Conservation (phyloP, 169 alveolate genomes). For the Babesia ovis region DNA sequence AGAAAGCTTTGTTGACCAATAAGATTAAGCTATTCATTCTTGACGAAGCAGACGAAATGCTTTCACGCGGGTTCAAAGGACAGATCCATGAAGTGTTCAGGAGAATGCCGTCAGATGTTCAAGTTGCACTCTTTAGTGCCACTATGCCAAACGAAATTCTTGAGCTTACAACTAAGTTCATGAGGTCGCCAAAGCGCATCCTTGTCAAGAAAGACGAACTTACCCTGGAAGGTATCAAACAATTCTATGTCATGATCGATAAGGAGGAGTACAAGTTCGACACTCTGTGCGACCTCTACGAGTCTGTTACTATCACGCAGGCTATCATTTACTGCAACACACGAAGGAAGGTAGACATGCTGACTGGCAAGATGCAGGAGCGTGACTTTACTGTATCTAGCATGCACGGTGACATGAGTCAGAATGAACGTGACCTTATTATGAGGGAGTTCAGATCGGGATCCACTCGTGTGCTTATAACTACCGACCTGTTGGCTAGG, state of each 20-base stretch:
- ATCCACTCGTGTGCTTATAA: conserved; percentile 95
- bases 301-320: conserved; percentile 95
- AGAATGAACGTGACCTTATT: conserved; percentile 94
- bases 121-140: conserved; percentile 94
- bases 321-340: conserved; percentile 99
- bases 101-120: conserved; percentile 78
- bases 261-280: conserved; percentile 97
- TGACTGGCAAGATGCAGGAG: conserved; percentile 92
- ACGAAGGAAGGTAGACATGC: conserved; percentile 92
- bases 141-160: conserved; percentile 96
- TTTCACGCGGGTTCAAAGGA: conserved; percentile 96
- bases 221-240: conserved; percentile 97
- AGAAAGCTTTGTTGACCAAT: conserved; percentile 88
- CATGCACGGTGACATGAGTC: conserved; percentile 98
- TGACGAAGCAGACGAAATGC: conserved; percentile 99
- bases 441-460: conserved; percentile 98
- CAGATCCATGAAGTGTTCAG: conserved; percentile 86
- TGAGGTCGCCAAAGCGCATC: conserved; percentile 96
- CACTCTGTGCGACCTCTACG: conserved; percentile 93
- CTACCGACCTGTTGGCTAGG: conserved; percentile 98
- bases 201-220: conserved; percentile 97
- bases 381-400: conserved; percentile 94
- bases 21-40: conserved; percentile 92
- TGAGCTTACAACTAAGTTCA: conserved; percentile 93
- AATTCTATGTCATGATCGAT: conserved; percentile 96